Evolutionary conservation across 78 protist genomes (phyloP).

Genomic region (Protostelium mycophagum): DNA sequence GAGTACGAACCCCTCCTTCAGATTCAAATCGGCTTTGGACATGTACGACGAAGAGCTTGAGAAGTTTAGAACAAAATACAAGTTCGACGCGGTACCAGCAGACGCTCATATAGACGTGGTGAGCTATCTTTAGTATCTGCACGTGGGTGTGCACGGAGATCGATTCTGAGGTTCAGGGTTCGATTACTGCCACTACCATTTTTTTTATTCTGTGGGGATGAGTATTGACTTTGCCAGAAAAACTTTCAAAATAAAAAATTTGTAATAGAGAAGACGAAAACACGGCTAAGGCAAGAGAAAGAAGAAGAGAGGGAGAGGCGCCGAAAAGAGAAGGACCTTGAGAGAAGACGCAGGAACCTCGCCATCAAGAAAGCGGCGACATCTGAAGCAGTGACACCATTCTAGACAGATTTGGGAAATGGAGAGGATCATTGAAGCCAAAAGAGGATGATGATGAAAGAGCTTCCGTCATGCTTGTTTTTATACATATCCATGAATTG

Average conservation of each 20-base stretch:
- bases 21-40: background rate
- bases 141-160: no score
- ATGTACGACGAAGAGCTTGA: background rate
- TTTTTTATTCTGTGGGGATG: background rate
- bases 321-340: background rate
- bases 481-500: no score
- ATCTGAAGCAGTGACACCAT: no score
- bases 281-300: background rate
- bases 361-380: no score
- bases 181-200: no score
- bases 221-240: background rate
- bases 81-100: background rate
- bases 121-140: no score
- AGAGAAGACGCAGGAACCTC: background rate
- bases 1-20: background rate
- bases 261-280: background rate
- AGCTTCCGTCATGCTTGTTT: no score
- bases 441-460: no score
- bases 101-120: background rate
- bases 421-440: no score
- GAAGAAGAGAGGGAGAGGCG: background rate
- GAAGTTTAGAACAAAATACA: background rate
- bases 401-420: no score
- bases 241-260: background rate
- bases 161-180: no score